phyloP scores from a whole-genome alignment of 106 monocot genomes.

The Allium cepa region DNA sequence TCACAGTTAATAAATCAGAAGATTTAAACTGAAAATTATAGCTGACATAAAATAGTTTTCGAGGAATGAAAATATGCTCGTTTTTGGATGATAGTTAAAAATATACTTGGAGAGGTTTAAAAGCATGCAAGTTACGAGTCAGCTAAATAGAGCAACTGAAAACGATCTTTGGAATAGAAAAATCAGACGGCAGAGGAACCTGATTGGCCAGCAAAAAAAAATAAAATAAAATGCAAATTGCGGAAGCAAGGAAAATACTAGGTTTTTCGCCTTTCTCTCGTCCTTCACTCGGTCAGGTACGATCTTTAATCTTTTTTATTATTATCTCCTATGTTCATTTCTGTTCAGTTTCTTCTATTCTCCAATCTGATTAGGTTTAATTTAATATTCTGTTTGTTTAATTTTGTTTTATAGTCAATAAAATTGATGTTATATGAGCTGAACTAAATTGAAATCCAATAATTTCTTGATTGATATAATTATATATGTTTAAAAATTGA shows the following conservation, averaged over 20 bases:
- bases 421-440: background rate
- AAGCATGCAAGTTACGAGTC: too few species aligned
- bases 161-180: too few species aligned
- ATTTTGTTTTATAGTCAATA: background rate
- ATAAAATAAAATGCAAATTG: slow-evolving; percentile 30
- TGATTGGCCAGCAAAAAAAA: background rate
- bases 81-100: too few species aligned
- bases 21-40: too few species aligned
- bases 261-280: slow-evolving; percentile 38
- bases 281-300: slow-evolving; percentile 35
- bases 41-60: too few species aligned
- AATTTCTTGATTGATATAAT: background rate
- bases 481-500: background rate
- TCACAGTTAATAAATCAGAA: too few species aligned
- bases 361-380: background rate
- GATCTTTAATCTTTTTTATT: background rate
- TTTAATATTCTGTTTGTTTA: background rate
- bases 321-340: background rate
- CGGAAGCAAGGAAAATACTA: slow-evolving; percentile 38
- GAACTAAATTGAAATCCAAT: background rate
- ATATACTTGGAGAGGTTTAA: too few species aligned
- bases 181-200: background rate
- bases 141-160: too few species aligned
- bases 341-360: background rate
- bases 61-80: too few species aligned